Conservation (phyloP, 2,329 filamentous ascomycete species). For the Apiospora koreana region DNA sequence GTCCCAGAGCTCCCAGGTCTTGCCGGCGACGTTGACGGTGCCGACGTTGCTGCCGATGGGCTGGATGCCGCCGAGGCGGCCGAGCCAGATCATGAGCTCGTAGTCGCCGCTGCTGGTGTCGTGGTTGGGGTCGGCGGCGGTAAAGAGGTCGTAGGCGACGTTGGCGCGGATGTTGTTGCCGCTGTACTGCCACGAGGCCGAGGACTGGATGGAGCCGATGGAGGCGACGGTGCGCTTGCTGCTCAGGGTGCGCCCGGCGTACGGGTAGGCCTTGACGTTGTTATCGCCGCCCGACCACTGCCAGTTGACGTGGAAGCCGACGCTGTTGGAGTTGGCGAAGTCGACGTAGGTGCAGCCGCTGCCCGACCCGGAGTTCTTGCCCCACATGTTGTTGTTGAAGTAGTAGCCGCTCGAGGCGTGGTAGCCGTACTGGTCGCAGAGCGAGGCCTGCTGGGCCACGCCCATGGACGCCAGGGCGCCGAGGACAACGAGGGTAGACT, state of each 20-base stretch:
- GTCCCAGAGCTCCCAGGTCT: constrained; percentile 54
- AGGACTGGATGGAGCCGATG: constrained; percentile 36
- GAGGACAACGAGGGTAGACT: constrained; percentile 6
- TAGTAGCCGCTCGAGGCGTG: constrained; percentile 33
- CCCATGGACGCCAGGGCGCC: constrained; percentile 16
- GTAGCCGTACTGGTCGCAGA: constrained; percentile 32
- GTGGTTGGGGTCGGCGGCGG: constrained; percentile 39
- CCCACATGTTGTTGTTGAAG: constrained; percentile 47
- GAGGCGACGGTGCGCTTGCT: constrained; percentile 30
- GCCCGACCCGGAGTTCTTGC: constrained; percentile 36
- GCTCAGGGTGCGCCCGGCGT: constrained; percentile 37
- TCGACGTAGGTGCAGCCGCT: constrained; percentile 44
- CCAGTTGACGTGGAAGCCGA: constrained; percentile 44
- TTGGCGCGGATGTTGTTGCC: constrained; percentile 53
- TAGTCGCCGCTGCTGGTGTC: constrained; percentile 44
- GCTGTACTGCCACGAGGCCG: constrained; percentile 45
- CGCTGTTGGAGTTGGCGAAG: constrained; percentile 31
- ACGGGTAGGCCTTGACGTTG: constrained; percentile 47
- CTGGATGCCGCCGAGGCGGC: constrained; percentile 58
- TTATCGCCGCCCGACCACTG: constrained; percentile 39
- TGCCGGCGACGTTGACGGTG: constrained; percentile 50
- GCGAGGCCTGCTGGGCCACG: constrained; percentile 16
- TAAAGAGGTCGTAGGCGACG: constrained; percentile 65
- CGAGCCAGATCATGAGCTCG: constrained; percentile 68
- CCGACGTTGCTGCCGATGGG: constrained; percentile 51